Evolutionary conservation across 2,329 filamentous ascomycete species (phyloP).

Genomic region (Monilinia fructicola): DNA sequence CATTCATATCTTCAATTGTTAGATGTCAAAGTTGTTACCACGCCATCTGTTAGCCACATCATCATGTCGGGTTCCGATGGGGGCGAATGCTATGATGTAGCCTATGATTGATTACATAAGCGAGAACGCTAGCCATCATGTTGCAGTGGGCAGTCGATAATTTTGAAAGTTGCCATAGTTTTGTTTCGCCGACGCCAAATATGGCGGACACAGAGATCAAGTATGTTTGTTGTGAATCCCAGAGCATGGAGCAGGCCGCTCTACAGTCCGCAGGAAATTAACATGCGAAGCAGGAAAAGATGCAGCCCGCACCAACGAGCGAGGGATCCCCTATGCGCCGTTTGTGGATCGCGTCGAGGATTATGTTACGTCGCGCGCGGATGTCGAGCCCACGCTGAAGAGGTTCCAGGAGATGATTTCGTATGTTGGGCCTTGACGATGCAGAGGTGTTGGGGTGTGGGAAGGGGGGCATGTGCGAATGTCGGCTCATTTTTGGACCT

Average conservation of each 20-base stretch:
- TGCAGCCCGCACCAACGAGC: constrained; percentile 66
- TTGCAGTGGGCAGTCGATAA: constrained; percentile 15
- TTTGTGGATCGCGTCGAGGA: constrained; percentile 89
- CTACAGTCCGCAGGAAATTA: constrained; percentile 24
- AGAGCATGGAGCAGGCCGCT: neutral
- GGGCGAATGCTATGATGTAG: neutral
- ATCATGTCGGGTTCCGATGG: too few relatives aligned
- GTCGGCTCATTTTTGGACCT: constrained; percentile 38
- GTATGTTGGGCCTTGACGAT: constrained; percentile 48
- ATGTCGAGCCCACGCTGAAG: constrained; percentile 77
- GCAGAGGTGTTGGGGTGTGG: neutral
- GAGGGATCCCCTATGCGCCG: constrained; percentile 79
- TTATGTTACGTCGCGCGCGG: constrained; percentile 74
- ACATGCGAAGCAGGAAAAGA: constrained; percentile 10
- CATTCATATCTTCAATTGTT: too few relatives aligned
- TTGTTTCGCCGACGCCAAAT: constrained; percentile 13
- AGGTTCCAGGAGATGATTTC: constrained; percentile 93
- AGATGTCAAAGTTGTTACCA: too few relatives aligned
- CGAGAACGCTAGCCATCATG: constrained; percentile 12
- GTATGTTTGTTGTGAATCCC: constrained; percentile 29
- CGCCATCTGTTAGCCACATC: too few relatives aligned
- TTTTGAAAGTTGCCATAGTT: constrained; percentile 8
- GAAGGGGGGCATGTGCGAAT: neutral
- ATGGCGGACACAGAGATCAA: constrained; percentile 38
- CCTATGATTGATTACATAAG: constrained; percentile 13